phyloP scores from a whole-genome alignment of 179 eudicot genomes.

The Heliamphora pulchella region DNA sequence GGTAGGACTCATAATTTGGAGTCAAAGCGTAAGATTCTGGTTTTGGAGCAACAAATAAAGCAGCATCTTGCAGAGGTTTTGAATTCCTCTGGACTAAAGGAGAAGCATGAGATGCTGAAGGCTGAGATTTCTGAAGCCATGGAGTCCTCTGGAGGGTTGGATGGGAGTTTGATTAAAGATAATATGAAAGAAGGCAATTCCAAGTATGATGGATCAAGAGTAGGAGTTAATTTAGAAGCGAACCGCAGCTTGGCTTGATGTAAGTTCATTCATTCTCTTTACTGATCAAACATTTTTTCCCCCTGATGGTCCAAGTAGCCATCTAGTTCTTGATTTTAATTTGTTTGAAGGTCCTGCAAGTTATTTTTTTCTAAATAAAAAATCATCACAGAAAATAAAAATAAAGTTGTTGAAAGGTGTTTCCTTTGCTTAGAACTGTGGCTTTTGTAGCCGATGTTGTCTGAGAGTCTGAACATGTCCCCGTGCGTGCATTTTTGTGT shows the following conservation, averaged over 20 bases:
- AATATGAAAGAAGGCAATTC: conserved; percentile 14
- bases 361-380: neutral
- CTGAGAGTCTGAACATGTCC: neutral
- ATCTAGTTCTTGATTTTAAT: neutral
- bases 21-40: conserved; percentile 42
- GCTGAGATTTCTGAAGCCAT: conserved; percentile 42
- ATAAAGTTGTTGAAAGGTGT: neutral
- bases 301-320: neutral
- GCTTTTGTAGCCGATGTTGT: no score
- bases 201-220: conserved; percentile 19
- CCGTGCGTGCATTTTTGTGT: neutral
- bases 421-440: no score
- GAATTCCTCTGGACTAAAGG: conserved; percentile 39
- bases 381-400: neutral
- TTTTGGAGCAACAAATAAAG: conserved; percentile 47
- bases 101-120: conserved; percentile 44
- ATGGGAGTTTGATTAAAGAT: conserved; percentile 22
- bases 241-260: conserved; percentile 22
- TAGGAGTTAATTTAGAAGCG: conserved; percentile 27
- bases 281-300: neutral
- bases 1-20: conserved; percentile 44
- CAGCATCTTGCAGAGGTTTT: conserved; percentile 46
- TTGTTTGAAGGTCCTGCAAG: neutral
- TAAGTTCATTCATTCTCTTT: conserved; percentile 17
- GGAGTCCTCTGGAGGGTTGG: conserved; percentile 27